These are phyloP conservation scores for Debaryomyces fabryi DNA, from an alignment of 1,139 yeast species.

Conservation along the genomic window DNA sequence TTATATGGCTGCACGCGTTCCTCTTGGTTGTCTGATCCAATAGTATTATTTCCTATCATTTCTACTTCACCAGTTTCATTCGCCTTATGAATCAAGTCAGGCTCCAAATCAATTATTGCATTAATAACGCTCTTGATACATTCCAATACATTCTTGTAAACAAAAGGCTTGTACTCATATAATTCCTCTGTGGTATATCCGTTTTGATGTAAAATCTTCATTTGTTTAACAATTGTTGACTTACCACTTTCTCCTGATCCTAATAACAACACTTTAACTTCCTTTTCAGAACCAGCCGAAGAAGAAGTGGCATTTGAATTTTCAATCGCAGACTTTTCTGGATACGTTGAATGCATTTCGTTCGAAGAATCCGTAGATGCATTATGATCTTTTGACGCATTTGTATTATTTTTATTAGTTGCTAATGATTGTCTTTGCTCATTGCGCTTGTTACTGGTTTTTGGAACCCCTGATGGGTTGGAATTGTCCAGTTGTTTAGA, in stretches of 20 bases:
- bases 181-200: slow-evolving; percentile 69
- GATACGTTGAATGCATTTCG: slow-evolving; percentile 3
- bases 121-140: slow-evolving; percentile 63
- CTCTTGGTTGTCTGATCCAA: slow-evolving; percentile 9
- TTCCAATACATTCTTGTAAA: slow-evolving; percentile 66
- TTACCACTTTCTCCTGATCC: slow-evolving; percentile 86
- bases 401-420: slow-evolving; percentile 11
- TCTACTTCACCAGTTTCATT: slow-evolving; percentile 5
- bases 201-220: slow-evolving; percentile 71
- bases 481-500: slow-evolving; percentile 24
- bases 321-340: slow-evolving; percentile 2
- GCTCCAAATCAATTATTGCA: slow-evolving; percentile 55
- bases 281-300: slow-evolving; percentile 27
- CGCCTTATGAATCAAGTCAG: slow-evolving; percentile 45
- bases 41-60: slow-evolving; percentile 1
- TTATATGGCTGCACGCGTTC: slow-evolving; percentile 10
- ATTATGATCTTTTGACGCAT: slow-evolving; percentile 13
- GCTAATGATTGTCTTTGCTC: slow-evolving; percentile 13
- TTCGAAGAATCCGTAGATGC: slow-evolving; percentile 25
- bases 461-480: slow-evolving; percentile 17
- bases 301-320: slow-evolving; percentile 5
- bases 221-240: slow-evolving; percentile 74
- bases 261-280: slow-evolving; percentile 63
- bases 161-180: slow-evolving; percentile 67
- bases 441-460: slow-evolving; percentile 15